Percentiles rank a stretch among this genome's conserved stretches.
These are phyloP conservation scores for Aspergillus proliferans DNA, from an alignment of 2,329 filamentous ascomycete species.

Conservation along the genomic window DNA sequence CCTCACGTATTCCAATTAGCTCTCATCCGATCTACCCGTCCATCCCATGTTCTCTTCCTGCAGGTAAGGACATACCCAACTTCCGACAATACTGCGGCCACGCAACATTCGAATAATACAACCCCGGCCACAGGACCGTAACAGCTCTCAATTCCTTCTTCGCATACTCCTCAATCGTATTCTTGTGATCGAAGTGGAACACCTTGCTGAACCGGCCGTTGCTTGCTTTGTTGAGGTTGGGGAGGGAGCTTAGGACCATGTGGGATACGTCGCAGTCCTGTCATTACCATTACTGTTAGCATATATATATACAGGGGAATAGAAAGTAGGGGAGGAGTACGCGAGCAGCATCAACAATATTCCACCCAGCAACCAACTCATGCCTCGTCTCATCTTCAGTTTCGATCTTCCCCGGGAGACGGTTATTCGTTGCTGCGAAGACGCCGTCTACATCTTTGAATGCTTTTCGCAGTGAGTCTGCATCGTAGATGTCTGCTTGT, in stretches of 20 bases:
- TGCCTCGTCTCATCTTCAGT: conserved; percentile 13
- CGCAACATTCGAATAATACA: conserved; percentile 12
- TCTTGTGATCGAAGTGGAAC: conserved; percentile 13
- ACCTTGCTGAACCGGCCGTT: conserved; percentile 7
- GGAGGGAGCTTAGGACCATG: conserved; percentile 15
- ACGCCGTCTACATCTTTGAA: conserved; percentile 12
- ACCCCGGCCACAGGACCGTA: conserved; percentile 10
- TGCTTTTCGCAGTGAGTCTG: conserved; percentile 1
- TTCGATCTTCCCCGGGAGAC: conserved; percentile 4
- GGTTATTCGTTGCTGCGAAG: conserved; percentile 13
- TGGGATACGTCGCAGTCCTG: conserved; percentile 7
- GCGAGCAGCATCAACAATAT: conserved; percentile 13
- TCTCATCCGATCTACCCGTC: not conserved
- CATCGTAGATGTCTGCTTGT: conserved; percentile 8
- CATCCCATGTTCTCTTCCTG: no score
- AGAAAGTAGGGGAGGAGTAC: not conserved
- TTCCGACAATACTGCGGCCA: conserved; percentile 10
- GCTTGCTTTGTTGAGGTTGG: conserved; percentile 8
- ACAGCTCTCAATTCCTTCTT: conserved; percentile 7
- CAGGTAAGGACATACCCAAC: not conserved
- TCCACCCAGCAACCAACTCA: conserved; percentile 13
- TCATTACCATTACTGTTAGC: no score
- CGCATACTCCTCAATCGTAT: conserved; percentile 9
- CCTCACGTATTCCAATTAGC: not conserved
- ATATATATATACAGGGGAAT: not conserved